Base-by-base conservation (phyloP, 805 yeast species). In the Zygosaccharomyces bisporus region DNA sequence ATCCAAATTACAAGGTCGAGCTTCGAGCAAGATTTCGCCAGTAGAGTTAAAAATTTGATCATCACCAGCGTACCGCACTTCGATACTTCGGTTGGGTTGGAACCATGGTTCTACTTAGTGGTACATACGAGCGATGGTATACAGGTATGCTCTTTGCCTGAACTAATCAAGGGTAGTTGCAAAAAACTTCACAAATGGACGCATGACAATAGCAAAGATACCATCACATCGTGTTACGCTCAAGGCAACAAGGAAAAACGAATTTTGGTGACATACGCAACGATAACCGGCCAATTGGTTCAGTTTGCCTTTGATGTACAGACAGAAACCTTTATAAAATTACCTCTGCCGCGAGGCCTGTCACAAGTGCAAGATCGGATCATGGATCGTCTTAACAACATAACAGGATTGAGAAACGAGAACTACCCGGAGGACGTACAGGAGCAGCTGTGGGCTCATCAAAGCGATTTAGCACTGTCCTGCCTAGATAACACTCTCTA, bases 41-140 rank as follows among this genome's bases (percentile, higher is more conserved):
- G 18, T 13, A 23, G 16, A 13, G 38, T 32, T 8, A 31, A 30
- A 27, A 23, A 29, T 14, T 14, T 40, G 20, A 14, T 21, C 9
- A 41, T 49, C 10, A 43, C 46, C 6, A 50, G 34, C 27, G 44
- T 41, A 18, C 47, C 52, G 0, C 14, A 32, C 8, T 13, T 49
- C 8, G 33, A 34, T 4, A 34, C 38, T 2, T 32, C 31, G n/a
- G 39, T 34, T 16, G 20, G 24, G 12, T 8, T 41, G 9, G 32
- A 24, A 2, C 27, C 35, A 8, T 20, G 30, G 7, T 34, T 43
- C 32, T 43, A 35, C 19, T 9, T 54, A 7, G 33, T 56, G 4
- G 16, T 56, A 2, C 52, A 49, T 42, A 44, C 47, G 4, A 41
- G 49, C 2, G 53, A 51, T 33, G 55, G 53, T 19, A 36, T 57